These are phyloP conservation scores for Leccinum imitatum DNA, from an alignment of 768 basidiomycete genomes.

Conservation along the genomic window DNA sequence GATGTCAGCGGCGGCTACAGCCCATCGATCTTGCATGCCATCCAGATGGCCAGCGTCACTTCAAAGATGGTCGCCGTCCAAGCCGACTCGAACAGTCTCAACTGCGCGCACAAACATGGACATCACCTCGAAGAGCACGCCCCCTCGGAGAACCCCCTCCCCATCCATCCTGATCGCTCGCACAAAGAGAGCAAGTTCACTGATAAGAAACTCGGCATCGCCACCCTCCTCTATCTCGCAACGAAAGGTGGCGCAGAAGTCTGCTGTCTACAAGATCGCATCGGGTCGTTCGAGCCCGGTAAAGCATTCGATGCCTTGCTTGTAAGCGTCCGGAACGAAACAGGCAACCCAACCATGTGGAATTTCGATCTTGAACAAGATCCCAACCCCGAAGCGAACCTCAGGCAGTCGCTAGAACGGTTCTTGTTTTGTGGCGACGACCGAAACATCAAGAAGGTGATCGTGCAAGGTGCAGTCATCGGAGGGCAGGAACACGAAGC, in stretches of 20 bases:
- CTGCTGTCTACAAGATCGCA: conserved; percentile 61
- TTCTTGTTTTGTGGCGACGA: conserved; percentile 89
- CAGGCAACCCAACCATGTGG: conserved; percentile 61
- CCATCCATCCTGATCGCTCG: background rate
- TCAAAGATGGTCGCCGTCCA: conserved; percentile 73
- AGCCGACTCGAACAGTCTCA: conserved; percentile 16
- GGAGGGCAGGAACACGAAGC: conserved; percentile 57
- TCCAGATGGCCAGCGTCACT: conserved; percentile 76
- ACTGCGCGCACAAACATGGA: background rate
- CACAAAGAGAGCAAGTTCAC: conserved; percentile 38
- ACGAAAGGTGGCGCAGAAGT: conserved; percentile 90
- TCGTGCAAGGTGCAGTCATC: conserved; percentile 76
- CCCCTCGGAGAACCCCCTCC: background rate
- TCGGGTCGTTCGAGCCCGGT: conserved; percentile 77
- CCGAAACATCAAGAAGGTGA: conserved; percentile 78
- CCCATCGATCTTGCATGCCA: conserved; percentile 71
- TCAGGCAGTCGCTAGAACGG: conserved; percentile 68
- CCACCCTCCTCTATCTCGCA: conserved; percentile 84
- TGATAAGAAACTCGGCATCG: conserved; percentile 64
- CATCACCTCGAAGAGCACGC: background rate
- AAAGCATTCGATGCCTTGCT: conserved; percentile 91
- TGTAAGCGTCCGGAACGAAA: conserved; percentile 54
- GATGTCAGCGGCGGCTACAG: conserved; percentile 89
- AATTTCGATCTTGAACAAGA: conserved; percentile 37
- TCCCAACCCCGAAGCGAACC: conserved; percentile 30